A percentile compares a stretch with the other conserved stretches of the same genome.
Conservation (phyloP, 1,284 basidiomycete genomes). For the Marasmius tenuissimus region DNA sequence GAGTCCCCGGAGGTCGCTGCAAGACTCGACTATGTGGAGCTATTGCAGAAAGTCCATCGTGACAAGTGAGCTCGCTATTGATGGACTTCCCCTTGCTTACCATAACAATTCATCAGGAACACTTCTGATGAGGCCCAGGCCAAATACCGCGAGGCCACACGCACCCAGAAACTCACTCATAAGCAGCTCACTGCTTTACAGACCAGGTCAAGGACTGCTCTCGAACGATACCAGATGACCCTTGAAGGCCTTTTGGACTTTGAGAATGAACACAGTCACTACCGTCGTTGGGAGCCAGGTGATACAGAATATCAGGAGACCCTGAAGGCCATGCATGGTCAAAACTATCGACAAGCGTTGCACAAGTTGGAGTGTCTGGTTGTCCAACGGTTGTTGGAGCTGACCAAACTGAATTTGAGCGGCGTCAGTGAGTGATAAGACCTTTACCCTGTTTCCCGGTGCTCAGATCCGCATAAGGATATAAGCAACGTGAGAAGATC, state of each 20-base stretch:
- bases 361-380: conserved; percentile 21
- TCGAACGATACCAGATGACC: too few species aligned
- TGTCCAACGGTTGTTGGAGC: conserved; percentile 23
- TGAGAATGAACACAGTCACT: neutral
- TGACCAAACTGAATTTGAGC: conserved; percentile 7
- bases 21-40: conserved; percentile 17
- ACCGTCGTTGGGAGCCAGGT: conserved; percentile 7
- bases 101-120: too few species aligned
- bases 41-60: conserved; percentile 8
- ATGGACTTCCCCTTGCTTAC: too few species aligned
- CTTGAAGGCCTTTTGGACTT: too few species aligned
- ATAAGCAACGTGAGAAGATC: conserved; percentile 5
- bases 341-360: conserved; percentile 18
- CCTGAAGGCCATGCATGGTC: conserved; percentile 1
- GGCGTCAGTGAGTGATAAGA: neutral
- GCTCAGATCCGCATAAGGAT: neutral
- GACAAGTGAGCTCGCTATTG: conserved; percentile 12
- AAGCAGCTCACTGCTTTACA: too few species aligned
- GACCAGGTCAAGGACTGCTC: too few species aligned
- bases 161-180: too few species aligned
- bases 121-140: too few species aligned
- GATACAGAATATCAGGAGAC: conserved; percentile 12
- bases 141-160: too few species aligned
- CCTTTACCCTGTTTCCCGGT: too few species aligned
- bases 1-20: conserved; percentile 1